A percentile compares a stretch with the other conserved stretches of the same genome.
phyloP scores from a whole-genome alignment of 352 stramenopile genomes.

The Phytophthora chlamydospora region DNA sequence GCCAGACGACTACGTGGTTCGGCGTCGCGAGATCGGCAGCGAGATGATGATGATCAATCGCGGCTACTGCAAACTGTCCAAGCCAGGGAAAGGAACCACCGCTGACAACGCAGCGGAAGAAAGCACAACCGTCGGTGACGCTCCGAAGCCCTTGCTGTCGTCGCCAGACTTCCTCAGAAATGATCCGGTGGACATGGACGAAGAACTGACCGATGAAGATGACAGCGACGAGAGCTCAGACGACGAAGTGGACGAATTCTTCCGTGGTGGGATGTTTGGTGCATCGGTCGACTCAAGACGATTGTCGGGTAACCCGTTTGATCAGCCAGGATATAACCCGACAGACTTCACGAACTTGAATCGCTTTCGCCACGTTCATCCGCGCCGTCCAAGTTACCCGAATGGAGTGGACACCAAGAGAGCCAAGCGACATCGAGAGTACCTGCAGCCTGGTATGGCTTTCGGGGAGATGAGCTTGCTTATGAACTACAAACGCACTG shows the following conservation, averaged over 20 bases:
- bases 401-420: not conserved
- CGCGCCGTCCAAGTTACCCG: not conserved
- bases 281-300: not conserved
- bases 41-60: constrained; percentile 40
- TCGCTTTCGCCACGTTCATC: not conserved
- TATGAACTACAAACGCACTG: constrained; percentile 47
- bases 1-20: constrained; percentile 19
- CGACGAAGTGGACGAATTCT: not conserved
- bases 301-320: not conserved
- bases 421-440: not conserved
- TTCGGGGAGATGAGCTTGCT: constrained; percentile 54
- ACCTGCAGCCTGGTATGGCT: constrained; percentile 23
- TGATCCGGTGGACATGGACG: too few species aligned
- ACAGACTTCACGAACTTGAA: not conserved
- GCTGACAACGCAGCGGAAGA: too few species aligned
- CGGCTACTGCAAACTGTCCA: constrained; percentile 32
- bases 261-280: not conserved
- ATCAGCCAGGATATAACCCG: not conserved
- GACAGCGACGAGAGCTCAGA: not conserved
- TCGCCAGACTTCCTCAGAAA: too few species aligned
- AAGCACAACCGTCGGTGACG: too few species aligned
- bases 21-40: constrained; percentile 20
- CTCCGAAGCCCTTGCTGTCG: too few species aligned
- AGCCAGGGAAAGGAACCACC: not conserved
- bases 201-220: not conserved